Conservation (phyloP, 148 eudicot genomes). For the Chenopodium quinoa region DNA sequence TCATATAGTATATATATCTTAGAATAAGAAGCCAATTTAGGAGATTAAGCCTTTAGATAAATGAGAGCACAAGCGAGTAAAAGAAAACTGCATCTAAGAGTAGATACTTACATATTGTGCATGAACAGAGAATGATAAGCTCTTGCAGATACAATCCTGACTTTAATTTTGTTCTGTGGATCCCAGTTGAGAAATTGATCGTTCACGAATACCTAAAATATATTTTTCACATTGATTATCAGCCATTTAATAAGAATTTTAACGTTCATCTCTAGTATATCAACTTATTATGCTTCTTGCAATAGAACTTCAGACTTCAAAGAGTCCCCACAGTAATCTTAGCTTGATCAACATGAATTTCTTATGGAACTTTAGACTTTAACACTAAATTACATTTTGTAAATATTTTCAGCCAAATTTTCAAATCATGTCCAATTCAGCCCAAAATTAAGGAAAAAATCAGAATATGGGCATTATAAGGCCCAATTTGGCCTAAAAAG, state of each 20-base stretch:
- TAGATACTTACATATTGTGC: constrained; percentile 82
- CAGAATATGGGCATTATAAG: too few species aligned
- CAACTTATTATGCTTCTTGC: not conserved
- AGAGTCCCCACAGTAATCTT: not conserved
- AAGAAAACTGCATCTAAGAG: not conserved
- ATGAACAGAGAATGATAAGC: constrained; percentile 94
- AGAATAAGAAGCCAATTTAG: too few species aligned
- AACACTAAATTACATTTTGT: too few species aligned
- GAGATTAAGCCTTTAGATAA: not conserved
- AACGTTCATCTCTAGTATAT: not conserved
- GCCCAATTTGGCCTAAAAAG: too few species aligned
- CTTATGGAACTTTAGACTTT: too few species aligned
- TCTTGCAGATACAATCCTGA: constrained; percentile 86
- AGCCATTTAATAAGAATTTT: not conserved
- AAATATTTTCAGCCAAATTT: too few species aligned
- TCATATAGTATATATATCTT: not conserved
- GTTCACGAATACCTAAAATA: constrained; percentile 69
- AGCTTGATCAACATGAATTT: not conserved
- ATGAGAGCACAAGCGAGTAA: not conserved
- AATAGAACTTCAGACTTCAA: not conserved
- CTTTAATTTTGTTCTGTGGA: constrained; percentile 72
- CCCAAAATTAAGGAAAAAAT: too few species aligned
- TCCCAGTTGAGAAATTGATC: constrained; percentile 96
- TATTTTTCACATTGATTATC: not conserved
- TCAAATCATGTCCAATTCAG: too few species aligned